phyloP scores from a whole-genome alignment of 1,284 basidiomycete species.

The Coniophora puteana region DNA sequence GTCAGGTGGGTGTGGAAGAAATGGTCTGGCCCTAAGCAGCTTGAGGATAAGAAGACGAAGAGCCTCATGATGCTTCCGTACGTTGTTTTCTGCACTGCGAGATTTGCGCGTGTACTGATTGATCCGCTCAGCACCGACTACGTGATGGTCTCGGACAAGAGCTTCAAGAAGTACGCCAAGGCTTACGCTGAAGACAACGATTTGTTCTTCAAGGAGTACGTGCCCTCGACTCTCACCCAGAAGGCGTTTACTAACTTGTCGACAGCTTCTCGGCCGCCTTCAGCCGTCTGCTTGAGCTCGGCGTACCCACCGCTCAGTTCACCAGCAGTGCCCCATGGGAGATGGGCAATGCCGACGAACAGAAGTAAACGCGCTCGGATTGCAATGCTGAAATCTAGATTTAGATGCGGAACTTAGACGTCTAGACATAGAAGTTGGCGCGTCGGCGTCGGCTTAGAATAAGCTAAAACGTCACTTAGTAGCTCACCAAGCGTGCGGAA shows the following conservation, averaged over 20 bases:
- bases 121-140: conserved; percentile 65
- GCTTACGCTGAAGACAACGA: conserved; percentile 81
- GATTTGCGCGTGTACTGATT: conserved; percentile 9
- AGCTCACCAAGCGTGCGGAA: too few relatives aligned
- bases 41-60: conserved; percentile 87
- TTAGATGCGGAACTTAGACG: too few relatives aligned
- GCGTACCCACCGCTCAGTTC: conserved; percentile 80
- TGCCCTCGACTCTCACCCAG: conserved; percentile 3
- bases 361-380: conserved; percentile 30
- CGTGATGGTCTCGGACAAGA: conserved; percentile 81
- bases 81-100: conserved; percentile 24
- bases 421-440: too few relatives aligned
- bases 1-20: conserved; percentile 76
- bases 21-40: conserved; percentile 93
- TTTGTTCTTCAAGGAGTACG: conserved; percentile 83
- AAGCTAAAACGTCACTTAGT: too few relatives aligned
- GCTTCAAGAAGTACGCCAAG: conserved; percentile 83
- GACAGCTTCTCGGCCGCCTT: conserved; percentile 78
- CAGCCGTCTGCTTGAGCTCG: conserved; percentile 81
- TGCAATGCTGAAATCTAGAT: too few relatives aligned
- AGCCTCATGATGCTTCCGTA: conserved; percentile 95
- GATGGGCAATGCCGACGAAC: conserved; percentile 63
- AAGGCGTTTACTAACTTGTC: conserved; percentile 3
- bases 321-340: conserved; percentile 67
- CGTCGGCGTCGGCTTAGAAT: too few relatives aligned